Evolutionary conservation across 2,329 filamentous ascomycete genomes (phyloP), one percentile per base, ranked within the genome.

Genomic region (Fusarium pseudoanthophilum): DNA sequence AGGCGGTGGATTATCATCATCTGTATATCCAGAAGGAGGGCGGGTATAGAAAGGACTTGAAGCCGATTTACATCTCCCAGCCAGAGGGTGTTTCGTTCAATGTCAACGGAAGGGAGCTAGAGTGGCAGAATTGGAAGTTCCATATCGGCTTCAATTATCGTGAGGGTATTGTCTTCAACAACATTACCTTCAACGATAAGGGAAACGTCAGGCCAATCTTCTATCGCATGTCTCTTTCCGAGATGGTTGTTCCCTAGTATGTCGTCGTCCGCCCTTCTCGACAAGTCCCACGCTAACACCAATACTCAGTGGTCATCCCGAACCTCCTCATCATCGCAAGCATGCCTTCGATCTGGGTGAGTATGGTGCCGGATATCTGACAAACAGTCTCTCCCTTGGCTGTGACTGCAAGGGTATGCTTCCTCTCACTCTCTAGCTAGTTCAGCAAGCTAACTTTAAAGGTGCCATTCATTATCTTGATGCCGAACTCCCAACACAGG

Each of bases 141-240:
- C 95, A 97, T 80, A 90, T 98, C 65, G 95, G 95, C 36, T 98
- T 97, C 89, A 97, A 97, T 86, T 96, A 97, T 84, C 90, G 93
- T 28, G 95, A 97, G 83, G 95, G 95, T 24, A 92, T 97, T 74
- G 92, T 97, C 3, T 86, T 98, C 11, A 96, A 93, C 82, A 94
- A 97, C 83, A 95, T 97, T 80, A 93, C 91, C 9, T 97, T 92
- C 84, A 95, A 95, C 78, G 95, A 98, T 83, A 93, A 94, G 81
- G 91, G 93, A 52, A 92, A 85, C 49, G 86, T 92, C 39, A 88
- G 95, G 32, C 92, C 93, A 2, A 87, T 96, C 45, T 97, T 98
- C 84, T 97, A 96, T 87, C 89, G 95, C 51, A 86, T 98, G 21
- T 97, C 94, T 0, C 87, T 98, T 1, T 93, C 93, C 0, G 95